phyloP scores from a whole-genome alignment of 306 rosid species.

The Carpinus viminea region DNA sequence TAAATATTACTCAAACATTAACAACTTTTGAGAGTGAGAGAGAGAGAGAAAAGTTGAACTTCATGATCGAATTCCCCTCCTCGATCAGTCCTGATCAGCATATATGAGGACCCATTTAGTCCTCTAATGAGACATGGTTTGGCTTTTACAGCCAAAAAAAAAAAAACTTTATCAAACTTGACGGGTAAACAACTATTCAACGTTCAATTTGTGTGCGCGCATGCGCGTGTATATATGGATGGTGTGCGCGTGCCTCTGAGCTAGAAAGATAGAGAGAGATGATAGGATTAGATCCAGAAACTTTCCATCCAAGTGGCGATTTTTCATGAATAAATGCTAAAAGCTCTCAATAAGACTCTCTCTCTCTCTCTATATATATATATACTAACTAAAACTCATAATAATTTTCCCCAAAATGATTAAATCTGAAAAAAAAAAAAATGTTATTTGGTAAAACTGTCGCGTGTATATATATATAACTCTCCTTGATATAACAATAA shows the following conservation, averaged over 20 bases:
- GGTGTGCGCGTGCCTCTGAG: too few relatives aligned
- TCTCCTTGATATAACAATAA: too few relatives aligned
- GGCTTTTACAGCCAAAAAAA: constrained; percentile 54
- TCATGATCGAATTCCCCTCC: neutral
- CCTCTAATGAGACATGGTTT: constrained; percentile 56
- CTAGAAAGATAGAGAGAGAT: neutral
- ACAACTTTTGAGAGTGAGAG: neutral
- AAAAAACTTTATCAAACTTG: neutral
- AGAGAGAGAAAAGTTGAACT: neutral
- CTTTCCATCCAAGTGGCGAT: neutral
- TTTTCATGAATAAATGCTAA: constrained; percentile 25
- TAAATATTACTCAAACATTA: neutral
- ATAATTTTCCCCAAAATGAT: neutral
- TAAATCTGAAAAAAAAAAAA: constrained; percentile 2
- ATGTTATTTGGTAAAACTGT: too few relatives aligned
- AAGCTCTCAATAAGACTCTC: constrained; percentile 2
- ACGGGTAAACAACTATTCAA: neutral
- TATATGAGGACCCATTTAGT: constrained; percentile 30
- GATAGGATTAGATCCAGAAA: neutral
- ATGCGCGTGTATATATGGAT: neutral
- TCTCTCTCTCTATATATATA: too few relatives aligned
- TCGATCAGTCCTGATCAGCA: constrained; percentile 6
- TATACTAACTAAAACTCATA: neutral
- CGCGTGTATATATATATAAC: too few relatives aligned
- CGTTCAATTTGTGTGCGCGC: neutral